These are phyloP conservation scores for Haplographium delicatum DNA, from an alignment of 495 filamentous ascomycete genomes.

Conservation along the genomic window DNA sequence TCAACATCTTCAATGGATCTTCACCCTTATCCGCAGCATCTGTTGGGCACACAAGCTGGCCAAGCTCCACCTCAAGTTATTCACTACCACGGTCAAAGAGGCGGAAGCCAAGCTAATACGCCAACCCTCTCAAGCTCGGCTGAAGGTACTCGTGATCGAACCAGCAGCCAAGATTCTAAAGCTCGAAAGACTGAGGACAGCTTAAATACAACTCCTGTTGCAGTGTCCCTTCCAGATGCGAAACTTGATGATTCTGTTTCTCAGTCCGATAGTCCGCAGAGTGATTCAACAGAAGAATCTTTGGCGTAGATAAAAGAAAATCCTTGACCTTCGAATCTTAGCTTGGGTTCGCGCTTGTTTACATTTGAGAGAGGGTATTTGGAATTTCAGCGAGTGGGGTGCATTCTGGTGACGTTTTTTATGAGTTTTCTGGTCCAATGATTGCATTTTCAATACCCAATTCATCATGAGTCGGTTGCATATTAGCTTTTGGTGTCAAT, in stretches of 20 bases:
- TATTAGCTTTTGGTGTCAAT: constrained; percentile 1
- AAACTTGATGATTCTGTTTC: constrained; percentile 20
- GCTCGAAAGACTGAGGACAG: constrained; percentile 14
- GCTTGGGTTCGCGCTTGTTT: background rate
- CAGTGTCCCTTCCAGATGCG: constrained; percentile 15
- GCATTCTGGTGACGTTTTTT: background rate
- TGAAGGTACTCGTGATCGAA: constrained; percentile 17
- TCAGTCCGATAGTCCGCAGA: constrained; percentile 20
- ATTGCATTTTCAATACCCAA: constrained; percentile 20
- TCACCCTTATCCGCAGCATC: constrained; percentile 63
- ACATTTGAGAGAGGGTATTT: background rate
- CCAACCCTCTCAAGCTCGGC: constrained; percentile 36
- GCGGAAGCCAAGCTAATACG: constrained; percentile 56
- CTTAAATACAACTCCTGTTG: constrained; percentile 19
- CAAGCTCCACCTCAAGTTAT: constrained; percentile 56
- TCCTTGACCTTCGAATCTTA: background rate
- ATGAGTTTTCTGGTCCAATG: background rate
- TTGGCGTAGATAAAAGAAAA: constrained; percentile 4
- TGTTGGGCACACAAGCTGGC: constrained; percentile 51
- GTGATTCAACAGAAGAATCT: constrained; percentile 23
- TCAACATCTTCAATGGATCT: constrained; percentile 72
- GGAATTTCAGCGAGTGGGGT: constrained; percentile 1
- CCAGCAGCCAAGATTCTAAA: constrained; percentile 20
- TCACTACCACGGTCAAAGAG: constrained; percentile 54
- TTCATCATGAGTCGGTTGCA: constrained; percentile 11